Evolutionary conservation across 1,139 yeast genomes (phyloP), one percentile per base, ranked within the genome.

Genomic region (Suhomyces bolitotheri): DNA sequence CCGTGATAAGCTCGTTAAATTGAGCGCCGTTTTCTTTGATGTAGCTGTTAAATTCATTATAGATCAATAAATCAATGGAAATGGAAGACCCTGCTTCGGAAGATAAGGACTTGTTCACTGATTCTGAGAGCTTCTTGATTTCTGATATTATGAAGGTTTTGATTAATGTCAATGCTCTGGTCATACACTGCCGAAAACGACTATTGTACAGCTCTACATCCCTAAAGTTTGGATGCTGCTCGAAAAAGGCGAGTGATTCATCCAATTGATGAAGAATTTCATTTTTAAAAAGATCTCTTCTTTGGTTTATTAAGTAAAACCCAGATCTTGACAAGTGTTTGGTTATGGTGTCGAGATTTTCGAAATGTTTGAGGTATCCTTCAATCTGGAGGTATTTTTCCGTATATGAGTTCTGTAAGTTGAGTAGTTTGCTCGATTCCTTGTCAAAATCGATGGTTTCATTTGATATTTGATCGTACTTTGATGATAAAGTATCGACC

Each of bases 161-260:
- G 15, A 88, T 76, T 45, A 92, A 66, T 0, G 95, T 80, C 38
- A 89, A 69, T 0, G 95, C 82, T 41, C 96, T 73, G 1, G 94
- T 82, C 76, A 89, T 73, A 52, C 96, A 87, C 50, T 87, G 95
- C 41, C 88, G 75, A 60, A 86, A 87, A 41, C 92, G 72, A 46
- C 82, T 77, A 29, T 74, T 74, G 56, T 87, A 89, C 4, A 78
- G 53, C 22, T 82, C 95, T 12, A 80, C 68, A 40, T 89, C 96
- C 51, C 75, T 80, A 50, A 83, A 83, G 25, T 73, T 69, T 2
- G 73, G 65, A 44, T 67, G 71, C 7, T 41, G 16, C 3, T 53
- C 52, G 22, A 71, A 53, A 39, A 71, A 70, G 3, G 47, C 55
- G 23, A 71, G 47, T 5, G 72, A 82, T 7, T 60, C 63, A 51